Evolutionary conservation across 768 basidiomycete species (phyloP), one percentile per base, ranked within the genome.

Genomic region (Mrakia blollopis): DNA sequence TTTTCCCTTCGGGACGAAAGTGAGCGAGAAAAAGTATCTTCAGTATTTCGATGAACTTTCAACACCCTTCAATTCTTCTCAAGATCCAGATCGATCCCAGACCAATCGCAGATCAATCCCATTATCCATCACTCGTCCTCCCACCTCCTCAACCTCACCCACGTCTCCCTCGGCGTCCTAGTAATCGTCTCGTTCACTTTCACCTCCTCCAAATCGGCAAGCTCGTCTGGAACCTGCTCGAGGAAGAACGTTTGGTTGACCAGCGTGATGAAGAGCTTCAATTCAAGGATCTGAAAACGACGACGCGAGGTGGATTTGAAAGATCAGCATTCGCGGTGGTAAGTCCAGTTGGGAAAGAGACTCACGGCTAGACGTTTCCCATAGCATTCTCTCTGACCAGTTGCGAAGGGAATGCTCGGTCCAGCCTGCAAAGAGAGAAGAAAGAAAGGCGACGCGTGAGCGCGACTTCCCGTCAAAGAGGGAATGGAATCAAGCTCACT

Each of bases 91-190:
- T n/a, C n/a, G n/a, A n/a, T n/a, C n/a, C n/a, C n/a, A n/a, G n/a
- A n/a, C n/a, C n/a, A n/a, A n/a, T n/a, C n/a, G n/a, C n/a, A n/a
- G n/a, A n/a, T n/a, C n/a, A n/a, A n/a, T n/a, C n/a, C n/a, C n/a
- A n/a, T n/a, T n/a, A 50, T 50, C 16, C 14, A 50, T 50, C 47
- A 50, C 47, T 50, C 16, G 63, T 65, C 37, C 63, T 39, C 37
- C 67, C 67, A 69, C 67, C 67, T 69, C 67, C n/a, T 44, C 41
- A 69, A 21, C 41, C 67, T 69, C 35, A 69, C n/a, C 67, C 67
- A 69, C 37, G 39, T 37, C 41, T 69, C 41, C 37, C 41, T 39
- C n/a, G 67, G 67, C n/a, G 13, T 69, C 39, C 67, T 44, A 18
- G 67, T 69, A 23, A 44, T 37, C n/a, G 39, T 69, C 41, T 69